Conservation (phyloP, 805 yeast species). For the Monosporozyma solicola region DNA sequence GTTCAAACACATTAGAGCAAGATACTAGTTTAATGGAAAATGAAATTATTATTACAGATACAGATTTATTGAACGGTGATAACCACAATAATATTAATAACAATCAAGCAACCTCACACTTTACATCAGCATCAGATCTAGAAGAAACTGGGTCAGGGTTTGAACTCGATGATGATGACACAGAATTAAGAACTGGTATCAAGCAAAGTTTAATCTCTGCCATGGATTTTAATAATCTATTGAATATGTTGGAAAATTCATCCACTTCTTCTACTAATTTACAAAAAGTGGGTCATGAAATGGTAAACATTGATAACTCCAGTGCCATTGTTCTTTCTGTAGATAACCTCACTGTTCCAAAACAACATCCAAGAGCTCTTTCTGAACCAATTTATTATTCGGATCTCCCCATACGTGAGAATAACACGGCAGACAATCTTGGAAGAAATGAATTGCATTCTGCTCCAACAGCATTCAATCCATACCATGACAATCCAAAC, state of each 20-base stretch:
- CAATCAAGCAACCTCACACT: background rate
- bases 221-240: constrained; percentile 23
- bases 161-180: background rate
- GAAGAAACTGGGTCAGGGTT: background rate
- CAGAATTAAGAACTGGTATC: constrained; percentile 8
- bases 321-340: background rate
- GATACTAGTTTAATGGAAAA: background rate
- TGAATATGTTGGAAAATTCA: constrained; percentile 21
- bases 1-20: background rate
- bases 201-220: constrained; percentile 26
- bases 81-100: background rate
- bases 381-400: constrained; percentile 1
- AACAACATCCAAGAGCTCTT: background rate
- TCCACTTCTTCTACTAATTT: background rate
- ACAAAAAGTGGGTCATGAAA: background rate
- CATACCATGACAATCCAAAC: constrained; percentile 18
- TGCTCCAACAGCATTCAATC: constrained; percentile 20
- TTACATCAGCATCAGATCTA: background rate
- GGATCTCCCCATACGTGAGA: background rate
- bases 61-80: background rate
- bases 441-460: constrained; percentile 5
- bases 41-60: background rate
- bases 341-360: background rate
- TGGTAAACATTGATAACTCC: background rate
- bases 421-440: background rate